Conservation (phyloP, 495 filamentous ascomycete genomes). For the Penicillium paxilli region DNA sequence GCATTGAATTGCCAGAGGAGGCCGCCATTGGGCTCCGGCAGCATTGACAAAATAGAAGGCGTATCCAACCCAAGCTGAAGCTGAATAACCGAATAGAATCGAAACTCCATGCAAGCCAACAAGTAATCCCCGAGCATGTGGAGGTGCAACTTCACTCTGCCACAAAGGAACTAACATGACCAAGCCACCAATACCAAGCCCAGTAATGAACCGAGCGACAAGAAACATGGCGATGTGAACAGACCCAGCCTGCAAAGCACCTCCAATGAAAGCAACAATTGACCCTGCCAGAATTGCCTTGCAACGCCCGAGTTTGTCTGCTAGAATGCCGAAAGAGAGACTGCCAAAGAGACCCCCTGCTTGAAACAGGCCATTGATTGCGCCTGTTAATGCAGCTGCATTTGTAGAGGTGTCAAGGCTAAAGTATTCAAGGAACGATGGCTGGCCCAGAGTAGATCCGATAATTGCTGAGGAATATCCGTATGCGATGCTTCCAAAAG, state of each 20-base stretch:
- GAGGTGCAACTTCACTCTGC: conserved; percentile 38
- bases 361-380: conserved; percentile 41
- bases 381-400: conserved; percentile 12
- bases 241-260: conserved; percentile 35
- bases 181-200: conserved; percentile 35
- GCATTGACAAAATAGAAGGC: conserved; percentile 26
- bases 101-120: conserved; percentile 33
- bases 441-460: conserved; percentile 45
- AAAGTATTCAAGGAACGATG: conserved; percentile 40
- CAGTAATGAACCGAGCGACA: conserved; percentile 35
- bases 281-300: conserved; percentile 33
- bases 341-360: conserved; percentile 35
- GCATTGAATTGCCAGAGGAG: conserved; percentile 35
- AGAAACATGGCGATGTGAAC: conserved; percentile 43
- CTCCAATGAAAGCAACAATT: conserved; percentile 30
- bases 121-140: conserved; percentile 36
- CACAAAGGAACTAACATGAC: conserved; percentile 38
- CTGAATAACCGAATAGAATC: conserved; percentile 30
- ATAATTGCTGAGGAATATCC: conserved; percentile 46
- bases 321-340: conserved; percentile 23
- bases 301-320: conserved; percentile 31
- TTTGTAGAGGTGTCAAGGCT: conserved; percentile 34
- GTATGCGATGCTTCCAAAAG: conserved; percentile 29
- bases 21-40: conserved; percentile 27
- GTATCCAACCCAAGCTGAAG: conserved; percentile 35